These are phyloP conservation scores for Aurinia saxatilis DNA, from an alignment of 345 rosid species.

Conservation along the genomic window DNA sequence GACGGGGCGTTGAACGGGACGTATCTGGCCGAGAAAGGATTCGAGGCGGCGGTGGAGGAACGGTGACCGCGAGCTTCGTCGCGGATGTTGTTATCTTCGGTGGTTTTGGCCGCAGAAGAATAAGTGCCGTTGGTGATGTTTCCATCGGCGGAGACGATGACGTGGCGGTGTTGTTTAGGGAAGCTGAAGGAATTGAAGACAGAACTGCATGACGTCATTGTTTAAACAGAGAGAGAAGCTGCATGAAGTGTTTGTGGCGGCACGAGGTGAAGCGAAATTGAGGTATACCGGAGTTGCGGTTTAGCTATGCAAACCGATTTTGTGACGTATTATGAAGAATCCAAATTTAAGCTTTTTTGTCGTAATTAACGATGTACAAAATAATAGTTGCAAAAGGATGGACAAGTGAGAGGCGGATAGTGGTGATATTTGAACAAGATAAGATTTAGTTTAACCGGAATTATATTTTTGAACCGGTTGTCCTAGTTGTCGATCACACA, in stretches of 20 bases:
- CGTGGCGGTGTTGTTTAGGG: neutral
- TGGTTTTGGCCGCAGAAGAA: neutral
- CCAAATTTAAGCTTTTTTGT: too few relatives aligned
- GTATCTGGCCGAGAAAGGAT: slow-evolving; percentile 18
- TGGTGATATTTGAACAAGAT: too few relatives aligned
- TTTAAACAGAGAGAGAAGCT: neutral
- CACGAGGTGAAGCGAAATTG: neutral
- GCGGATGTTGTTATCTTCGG: slow-evolving; percentile 21
- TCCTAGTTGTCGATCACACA: too few relatives aligned
- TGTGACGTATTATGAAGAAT: too few relatives aligned
- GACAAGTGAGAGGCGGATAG: too few relatives aligned
- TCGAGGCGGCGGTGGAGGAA: neutral
- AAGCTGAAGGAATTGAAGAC: slow-evolving; percentile 7
- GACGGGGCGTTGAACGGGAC: slow-evolving; percentile 56
- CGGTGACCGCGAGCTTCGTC: slow-evolving; percentile 14
- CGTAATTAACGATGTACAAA: too few relatives aligned
- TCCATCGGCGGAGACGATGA: neutral
- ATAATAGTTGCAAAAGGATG: too few relatives aligned
- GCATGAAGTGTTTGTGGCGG: slow-evolving; percentile 1
- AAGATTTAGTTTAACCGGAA: too few relatives aligned
- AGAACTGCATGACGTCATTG: slow-evolving; percentile 8
- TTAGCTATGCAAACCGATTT: neutral
- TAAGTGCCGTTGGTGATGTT: neutral
- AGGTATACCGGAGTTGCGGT: neutral
- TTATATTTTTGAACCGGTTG: too few relatives aligned